Conservation (phyloP, 176 grass and related monocot genomes). For the Dactylis glomerata region DNA sequence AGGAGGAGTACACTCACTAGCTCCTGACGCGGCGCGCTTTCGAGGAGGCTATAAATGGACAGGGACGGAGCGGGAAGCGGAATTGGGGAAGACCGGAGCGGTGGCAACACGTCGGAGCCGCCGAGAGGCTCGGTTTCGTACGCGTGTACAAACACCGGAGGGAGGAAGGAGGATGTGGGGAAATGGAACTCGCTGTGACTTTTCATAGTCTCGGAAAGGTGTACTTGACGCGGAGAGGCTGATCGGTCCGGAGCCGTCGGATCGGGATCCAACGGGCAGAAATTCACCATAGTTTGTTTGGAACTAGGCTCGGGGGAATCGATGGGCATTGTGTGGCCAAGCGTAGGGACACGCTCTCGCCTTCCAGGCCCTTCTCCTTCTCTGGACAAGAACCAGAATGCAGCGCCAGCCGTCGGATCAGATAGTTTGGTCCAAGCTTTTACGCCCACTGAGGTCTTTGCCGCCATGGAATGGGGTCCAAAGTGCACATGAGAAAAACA, state of each 20-base stretch:
- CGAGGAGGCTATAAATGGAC: slow-evolving; percentile 10
- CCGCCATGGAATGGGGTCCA: background rate
- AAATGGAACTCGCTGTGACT: background rate
- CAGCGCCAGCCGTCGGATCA: background rate
- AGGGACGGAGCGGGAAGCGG: slow-evolving; percentile 11
- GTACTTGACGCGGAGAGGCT: background rate
- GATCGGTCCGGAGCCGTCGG: background rate
- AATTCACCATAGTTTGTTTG: background rate
- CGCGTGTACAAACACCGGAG: background rate
- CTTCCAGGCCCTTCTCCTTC: background rate
- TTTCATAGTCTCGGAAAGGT: background rate
- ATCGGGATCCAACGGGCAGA: background rate
- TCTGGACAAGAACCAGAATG: background rate
- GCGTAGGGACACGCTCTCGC: slow-evolving; percentile 18
- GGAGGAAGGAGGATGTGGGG: slow-evolving; percentile 15
- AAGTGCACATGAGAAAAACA: background rate
- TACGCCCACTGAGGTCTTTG: too few relatives aligned
- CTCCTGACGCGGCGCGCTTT: background rate
- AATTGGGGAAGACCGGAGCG: background rate
- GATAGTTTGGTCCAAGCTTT: background rate
- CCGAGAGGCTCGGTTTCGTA: slow-evolving; percentile 10
- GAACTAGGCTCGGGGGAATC: background rate
- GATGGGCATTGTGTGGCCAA: background rate
- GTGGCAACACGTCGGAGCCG: background rate
- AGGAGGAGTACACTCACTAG: background rate